phyloP scores from a whole-genome alignment of 2,329 filamentous ascomycete species.

The Diaporthe destruens region DNA sequence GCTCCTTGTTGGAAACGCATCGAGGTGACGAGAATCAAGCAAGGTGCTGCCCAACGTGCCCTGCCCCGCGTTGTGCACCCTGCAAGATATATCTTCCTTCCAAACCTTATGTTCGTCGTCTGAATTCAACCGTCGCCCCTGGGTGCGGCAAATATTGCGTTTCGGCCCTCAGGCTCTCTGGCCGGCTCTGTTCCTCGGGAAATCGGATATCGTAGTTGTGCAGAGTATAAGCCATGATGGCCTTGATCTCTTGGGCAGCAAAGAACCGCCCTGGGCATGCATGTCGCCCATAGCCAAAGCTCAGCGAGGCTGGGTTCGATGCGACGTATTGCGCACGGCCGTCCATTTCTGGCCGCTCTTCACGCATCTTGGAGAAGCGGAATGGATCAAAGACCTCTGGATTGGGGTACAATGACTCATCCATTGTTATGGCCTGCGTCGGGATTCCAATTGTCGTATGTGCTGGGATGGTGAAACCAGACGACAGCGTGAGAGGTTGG shows the following conservation, averaged over 20 bases:
- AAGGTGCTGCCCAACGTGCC: neutral
- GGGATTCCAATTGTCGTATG: conserved; percentile 58
- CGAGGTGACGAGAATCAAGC: neutral
- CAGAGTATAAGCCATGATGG: conserved; percentile 31
- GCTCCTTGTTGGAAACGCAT: neutral
- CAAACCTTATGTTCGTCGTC: neutral
- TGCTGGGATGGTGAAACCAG: conserved; percentile 63
- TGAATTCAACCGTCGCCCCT: conserved; percentile 12
- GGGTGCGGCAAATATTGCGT: conserved; percentile 34
- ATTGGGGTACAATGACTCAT: conserved; percentile 53
- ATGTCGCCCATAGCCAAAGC: conserved; percentile 33
- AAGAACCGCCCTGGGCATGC: conserved; percentile 33
- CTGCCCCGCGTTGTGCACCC: too few relatives aligned
- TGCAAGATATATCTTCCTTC: neutral
- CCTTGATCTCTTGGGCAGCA: conserved; percentile 34
- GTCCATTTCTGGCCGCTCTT: conserved; percentile 17
- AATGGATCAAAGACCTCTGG: conserved; percentile 45
- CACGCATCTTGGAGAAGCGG: conserved; percentile 8
- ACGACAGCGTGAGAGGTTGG: conserved; percentile 63
- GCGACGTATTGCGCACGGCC: conserved; percentile 25
- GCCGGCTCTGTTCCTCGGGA: conserved; percentile 15
- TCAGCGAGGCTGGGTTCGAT: conserved; percentile 9
- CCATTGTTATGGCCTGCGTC: conserved; percentile 52
- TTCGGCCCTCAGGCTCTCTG: conserved; percentile 17
- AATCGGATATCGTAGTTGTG: conserved; percentile 27